Conservation (phyloP, 169 alveolate species). For the Babesia ovis region DNA sequence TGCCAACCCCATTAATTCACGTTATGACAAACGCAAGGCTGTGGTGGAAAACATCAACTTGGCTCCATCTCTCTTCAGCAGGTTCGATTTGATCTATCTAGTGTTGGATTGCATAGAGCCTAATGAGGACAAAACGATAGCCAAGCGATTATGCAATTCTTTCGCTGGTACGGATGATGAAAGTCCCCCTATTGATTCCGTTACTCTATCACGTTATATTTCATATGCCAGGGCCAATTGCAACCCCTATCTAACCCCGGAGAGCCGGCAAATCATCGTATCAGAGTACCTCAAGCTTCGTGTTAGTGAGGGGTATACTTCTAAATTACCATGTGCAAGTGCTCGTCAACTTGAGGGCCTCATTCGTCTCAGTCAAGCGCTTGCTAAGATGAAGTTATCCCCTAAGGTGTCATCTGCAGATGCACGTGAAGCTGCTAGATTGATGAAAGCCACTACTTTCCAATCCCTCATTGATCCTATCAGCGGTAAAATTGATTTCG, state of each 20-base stretch:
- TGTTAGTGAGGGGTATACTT: constrained; percentile 27
- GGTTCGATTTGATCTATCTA: constrained; percentile 94
- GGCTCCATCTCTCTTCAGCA: constrained; percentile 95
- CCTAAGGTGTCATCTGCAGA: constrained; percentile 86
- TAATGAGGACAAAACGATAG: constrained; percentile 84
- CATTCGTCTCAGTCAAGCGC: constrained; percentile 95
- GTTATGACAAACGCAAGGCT: constrained; percentile 94
- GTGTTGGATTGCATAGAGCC: constrained; percentile 86
- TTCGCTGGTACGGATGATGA: constrained; percentile 71
- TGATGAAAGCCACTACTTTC: constrained; percentile 97
- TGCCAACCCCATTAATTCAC: constrained; percentile 95
- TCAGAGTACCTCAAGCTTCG: constrained; percentile 82
- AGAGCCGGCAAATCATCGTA: constrained; percentile 82
- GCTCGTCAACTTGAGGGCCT: constrained; percentile 96
- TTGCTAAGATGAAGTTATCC: constrained; percentile 93
- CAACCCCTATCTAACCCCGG: constrained; percentile 89
- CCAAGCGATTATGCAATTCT: constrained; percentile 48
- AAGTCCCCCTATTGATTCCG: constrained; percentile 72
- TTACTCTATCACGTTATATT: constrained; percentile 83
- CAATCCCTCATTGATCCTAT: constrained; percentile 98
- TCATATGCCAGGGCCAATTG: constrained; percentile 90
- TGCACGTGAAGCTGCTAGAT: constrained; percentile 95
- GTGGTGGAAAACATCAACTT: constrained; percentile 97
- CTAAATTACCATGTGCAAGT: constrained; percentile 91
- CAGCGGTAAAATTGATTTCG: constrained; percentile 96